These are phyloP conservation scores for Fusarium metavorans DNA, from an alignment of 2,329 filamentous ascomycete species.

Conservation along the genomic window DNA sequence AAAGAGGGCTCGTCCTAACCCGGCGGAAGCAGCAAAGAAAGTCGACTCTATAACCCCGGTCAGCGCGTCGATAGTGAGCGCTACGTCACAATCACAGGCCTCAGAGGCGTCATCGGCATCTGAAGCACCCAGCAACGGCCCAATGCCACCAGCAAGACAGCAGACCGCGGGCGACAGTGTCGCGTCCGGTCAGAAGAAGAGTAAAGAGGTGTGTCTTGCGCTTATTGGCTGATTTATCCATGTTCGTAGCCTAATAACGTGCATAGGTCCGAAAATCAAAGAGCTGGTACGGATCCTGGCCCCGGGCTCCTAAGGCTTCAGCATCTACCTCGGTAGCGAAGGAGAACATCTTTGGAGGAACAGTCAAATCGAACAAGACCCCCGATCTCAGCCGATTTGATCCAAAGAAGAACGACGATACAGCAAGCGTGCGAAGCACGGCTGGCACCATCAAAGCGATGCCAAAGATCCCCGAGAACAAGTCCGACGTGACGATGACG, in stretches of 20 bases:
- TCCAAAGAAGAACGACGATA: conserved; percentile 52
- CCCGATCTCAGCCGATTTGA: conserved; percentile 67
- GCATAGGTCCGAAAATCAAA: conserved; percentile 62
- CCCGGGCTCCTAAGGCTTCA: conserved; percentile 65
- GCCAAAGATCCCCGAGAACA: conserved; percentile 43
- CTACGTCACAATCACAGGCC: conserved; percentile 47
- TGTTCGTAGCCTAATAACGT: conserved; percentile 10
- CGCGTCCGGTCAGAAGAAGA: conserved; percentile 15
- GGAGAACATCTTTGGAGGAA: conserved; percentile 71
- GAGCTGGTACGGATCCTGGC: conserved; percentile 75
- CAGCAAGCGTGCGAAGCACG: conserved; percentile 46
- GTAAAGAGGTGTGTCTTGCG: conserved; percentile 27
- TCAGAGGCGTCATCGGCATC: conserved; percentile 36
- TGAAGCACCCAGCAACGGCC: conserved; percentile 28
- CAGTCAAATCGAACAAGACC: conserved; percentile 58
- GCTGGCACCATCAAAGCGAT: conserved; percentile 37
- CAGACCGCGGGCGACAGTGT: conserved; percentile 25
- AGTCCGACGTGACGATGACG: conserved; percentile 28
- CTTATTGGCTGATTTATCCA: background rate
- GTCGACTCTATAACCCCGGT: conserved; percentile 26
- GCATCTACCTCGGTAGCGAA: conserved; percentile 71
- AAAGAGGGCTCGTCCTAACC: conserved; percentile 50
- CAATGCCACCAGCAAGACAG: conserved; percentile 29
- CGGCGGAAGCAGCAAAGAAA: conserved; percentile 37
- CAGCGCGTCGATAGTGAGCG: conserved; percentile 22